Percentiles rank a stretch among this genome's conserved stretches.
Conservation (phyloP, 768 basidiomycete genomes). For the Saitozyma podzolica region DNA sequence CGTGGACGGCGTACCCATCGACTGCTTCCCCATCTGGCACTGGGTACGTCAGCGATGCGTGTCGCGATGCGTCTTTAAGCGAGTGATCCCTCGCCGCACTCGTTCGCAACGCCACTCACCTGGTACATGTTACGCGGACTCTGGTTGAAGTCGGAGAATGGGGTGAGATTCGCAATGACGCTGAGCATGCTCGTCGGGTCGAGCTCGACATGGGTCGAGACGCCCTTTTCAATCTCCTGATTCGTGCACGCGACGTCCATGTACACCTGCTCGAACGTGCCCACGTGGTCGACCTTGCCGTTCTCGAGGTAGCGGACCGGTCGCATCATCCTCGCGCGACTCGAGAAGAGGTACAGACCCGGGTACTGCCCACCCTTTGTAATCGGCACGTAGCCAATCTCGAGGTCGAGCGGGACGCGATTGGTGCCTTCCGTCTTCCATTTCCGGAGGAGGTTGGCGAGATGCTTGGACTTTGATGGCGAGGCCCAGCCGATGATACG, state of each 20-base stretch:
- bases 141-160: conserved; percentile 99
- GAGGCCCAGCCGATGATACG: conserved; percentile 91
- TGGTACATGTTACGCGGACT: conserved; percentile 60
- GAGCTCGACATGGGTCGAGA: conserved; percentile 90
- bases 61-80: not conserved
- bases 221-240: conserved; percentile 71
- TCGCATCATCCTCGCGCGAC: conserved; percentile 91
- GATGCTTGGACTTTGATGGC: conserved; percentile 67
- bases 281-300: conserved; percentile 82
- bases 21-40: conserved; percentile 99
- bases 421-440: conserved; percentile 90
- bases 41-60: conserved; percentile 55
- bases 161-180: conserved; percentile 94
- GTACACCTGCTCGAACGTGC: conserved; percentile 97
- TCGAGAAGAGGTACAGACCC: conserved; percentile 87
- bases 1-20: conserved; percentile 97
- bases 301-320: conserved; percentile 90
- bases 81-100: not conserved
- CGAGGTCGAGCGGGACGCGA: conserved; percentile 84
- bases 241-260: conserved; percentile 95
- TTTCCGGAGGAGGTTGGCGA: conserved; percentile 80
- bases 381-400: conserved; percentile 86
- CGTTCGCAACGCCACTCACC: conserved; percentile 14
- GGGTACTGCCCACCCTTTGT: conserved; percentile 95
- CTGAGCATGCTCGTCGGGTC: conserved; percentile 93